Evolutionary conservation across 805 yeast species (phyloP), one percentile per base, ranked within the genome.

Genomic region (Teunomyces aglyptinius): DNA sequence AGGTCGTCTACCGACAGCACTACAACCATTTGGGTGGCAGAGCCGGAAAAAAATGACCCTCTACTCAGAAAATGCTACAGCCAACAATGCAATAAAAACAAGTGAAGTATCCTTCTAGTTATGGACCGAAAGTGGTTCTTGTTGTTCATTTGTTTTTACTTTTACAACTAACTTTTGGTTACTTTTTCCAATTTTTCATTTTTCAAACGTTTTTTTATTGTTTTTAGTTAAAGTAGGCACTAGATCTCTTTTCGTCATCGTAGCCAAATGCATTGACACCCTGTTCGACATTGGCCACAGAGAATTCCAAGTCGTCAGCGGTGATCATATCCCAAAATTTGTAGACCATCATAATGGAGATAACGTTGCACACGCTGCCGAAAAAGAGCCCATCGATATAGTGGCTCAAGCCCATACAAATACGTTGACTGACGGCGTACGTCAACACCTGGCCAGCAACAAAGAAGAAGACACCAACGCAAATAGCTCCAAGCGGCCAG

Each of bases 291-390:
- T 60, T 67, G 11, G 76, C 75, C 43, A 89, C 94, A 41, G 89
- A 81, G 65, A 92, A 94, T 68, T 92, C 99, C 56, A 92, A 81
- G 64, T 94, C 98, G 59, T 92, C 98, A 47, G 84, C 82, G 10
- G 98, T 94, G 44, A 92, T 85, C 78, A 91, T 89, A 60, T 91
- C 97, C 97, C 98, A 92, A 56, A 83, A 89, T 68, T 94, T 91
- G 73, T 90, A 92, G 43, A 92, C 75, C 98, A 94, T 92, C 96
- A 94, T 90, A 46, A 86, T 70, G 3, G 96, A 78, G 58, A 89
- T 86, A 42, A 89, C 61, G 61, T 89, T 89, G 60, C 96, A 80
- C 29, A 89, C 58, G 20, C 94, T 79, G 27, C 89, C 94, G 59
- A 91, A 89, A 59, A 92, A 85, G 26, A 89, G 20, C 1, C 98